These are phyloP conservation scores for Lavandula angustifolia DNA, from an alignment of 257 asterid species.

Conservation along the genomic window DNA sequence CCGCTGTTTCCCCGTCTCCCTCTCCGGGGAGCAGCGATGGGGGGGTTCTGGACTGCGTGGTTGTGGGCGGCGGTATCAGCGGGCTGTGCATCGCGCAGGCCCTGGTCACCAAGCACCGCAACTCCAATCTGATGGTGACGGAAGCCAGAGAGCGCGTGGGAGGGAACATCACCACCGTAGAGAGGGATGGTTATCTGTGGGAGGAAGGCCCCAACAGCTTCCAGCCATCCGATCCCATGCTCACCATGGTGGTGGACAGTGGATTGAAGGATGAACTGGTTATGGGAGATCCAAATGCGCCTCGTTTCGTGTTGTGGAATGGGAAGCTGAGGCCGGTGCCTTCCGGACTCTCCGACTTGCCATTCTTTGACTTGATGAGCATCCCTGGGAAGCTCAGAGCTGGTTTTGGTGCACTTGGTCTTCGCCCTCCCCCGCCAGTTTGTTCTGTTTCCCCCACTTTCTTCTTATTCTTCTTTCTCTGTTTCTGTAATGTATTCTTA, in stretches of 20 bases:
- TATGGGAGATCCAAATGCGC: conserved; percentile 89
- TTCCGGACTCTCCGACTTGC: conserved; percentile 63
- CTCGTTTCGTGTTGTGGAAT: conserved; percentile 88
- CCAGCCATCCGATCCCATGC: conserved; percentile 93
- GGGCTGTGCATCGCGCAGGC: conserved; percentile 93
- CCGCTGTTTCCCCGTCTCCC: conserved; percentile 46
- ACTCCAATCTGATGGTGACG: conserved; percentile 66
- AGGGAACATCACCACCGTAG: conserved; percentile 85
- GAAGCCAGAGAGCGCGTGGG: conserved; percentile 92
- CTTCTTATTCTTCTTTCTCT: not conserved
- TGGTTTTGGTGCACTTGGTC: conserved; percentile 92
- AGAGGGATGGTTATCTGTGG: conserved; percentile 90
- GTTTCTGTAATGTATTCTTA: conserved; percentile 34
- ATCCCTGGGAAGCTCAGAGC: conserved; percentile 88
- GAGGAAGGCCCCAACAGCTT: conserved; percentile 99
- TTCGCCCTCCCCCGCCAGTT: conserved; percentile 94
- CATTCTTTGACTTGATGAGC: conserved; percentile 89
- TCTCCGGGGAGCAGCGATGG: conserved; percentile 30
- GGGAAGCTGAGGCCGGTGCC: conserved; percentile 96
- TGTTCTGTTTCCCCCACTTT: conserved; percentile 39
- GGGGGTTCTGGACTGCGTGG: conserved; percentile 66
- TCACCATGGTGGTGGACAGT: conserved; percentile 80
- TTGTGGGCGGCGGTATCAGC: conserved; percentile 90
- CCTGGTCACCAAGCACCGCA: conserved; percentile 57
- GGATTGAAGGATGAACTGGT: conserved; percentile 89